Evolutionary conservation across 2,329 filamentous ascomycete species (phyloP).

Genomic region (Xylariaceae sp.): DNA sequence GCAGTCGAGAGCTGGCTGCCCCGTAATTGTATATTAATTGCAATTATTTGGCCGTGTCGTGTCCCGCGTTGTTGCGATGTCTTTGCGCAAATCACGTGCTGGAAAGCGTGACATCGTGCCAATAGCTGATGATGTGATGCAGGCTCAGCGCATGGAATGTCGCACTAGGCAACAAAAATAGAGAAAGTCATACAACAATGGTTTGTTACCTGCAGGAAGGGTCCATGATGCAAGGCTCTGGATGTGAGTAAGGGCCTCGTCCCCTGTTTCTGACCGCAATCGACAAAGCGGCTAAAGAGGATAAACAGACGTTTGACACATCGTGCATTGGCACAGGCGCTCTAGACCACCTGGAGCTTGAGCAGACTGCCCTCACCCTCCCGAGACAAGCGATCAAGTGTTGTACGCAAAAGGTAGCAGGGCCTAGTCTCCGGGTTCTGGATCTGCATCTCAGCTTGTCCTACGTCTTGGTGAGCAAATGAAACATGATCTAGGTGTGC

Average conservation of each 20-base stretch:
- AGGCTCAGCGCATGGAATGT: constrained; percentile 5
- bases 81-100: constrained; percentile 17
- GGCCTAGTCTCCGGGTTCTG: constrained; percentile 11
- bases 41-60: constrained; percentile 4
- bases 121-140: constrained; percentile 10
- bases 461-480: too few species aligned
- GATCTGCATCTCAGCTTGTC: background rate
- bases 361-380: constrained; percentile 10
- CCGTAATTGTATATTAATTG: constrained; percentile 2
- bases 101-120: constrained; percentile 13
- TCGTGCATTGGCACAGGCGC: constrained; percentile 17
- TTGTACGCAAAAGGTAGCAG: constrained; percentile 7
- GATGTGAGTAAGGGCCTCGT: constrained; percentile 11
- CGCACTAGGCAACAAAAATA: constrained; percentile 11
- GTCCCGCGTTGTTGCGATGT: constrained; percentile 11
- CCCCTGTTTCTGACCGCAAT: constrained; percentile 16
- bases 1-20: constrained; percentile 10
- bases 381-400: constrained; percentile 18
- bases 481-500: too few species aligned
- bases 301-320: constrained; percentile 21
- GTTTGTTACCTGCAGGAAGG: constrained; percentile 3
- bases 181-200: constrained; percentile 9
- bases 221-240: constrained; percentile 14
- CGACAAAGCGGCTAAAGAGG: constrained; percentile 29
- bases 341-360: constrained; percentile 16